These are phyloP conservation scores for Metschnikowia hibisci DNA, from an alignment of 805 yeast genomes.

Conservation along the genomic window DNA sequence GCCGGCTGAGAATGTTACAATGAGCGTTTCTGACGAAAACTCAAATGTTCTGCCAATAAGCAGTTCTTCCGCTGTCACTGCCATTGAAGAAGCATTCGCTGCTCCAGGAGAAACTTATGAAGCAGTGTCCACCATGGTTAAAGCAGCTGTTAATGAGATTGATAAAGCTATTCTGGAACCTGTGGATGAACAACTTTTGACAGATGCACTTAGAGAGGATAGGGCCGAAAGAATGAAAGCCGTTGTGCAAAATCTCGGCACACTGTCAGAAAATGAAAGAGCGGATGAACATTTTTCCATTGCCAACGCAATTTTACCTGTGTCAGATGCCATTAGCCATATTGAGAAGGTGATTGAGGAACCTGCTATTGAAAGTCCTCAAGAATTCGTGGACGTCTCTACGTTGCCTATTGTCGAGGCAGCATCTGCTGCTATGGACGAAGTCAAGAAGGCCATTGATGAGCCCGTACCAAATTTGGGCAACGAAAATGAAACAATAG, in stretches of 20 bases:
- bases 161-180: slow-evolving; percentile 3
- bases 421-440: background rate
- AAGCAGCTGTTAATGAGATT: background rate
- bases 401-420: background rate
- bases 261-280: background rate
- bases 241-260: background rate
- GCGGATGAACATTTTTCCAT: background rate
- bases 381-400: background rate
- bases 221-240: background rate
- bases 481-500: background rate
- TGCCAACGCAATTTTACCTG: background rate
- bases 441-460: background rate
- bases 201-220: background rate
- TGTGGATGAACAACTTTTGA: background rate
- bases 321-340: background rate
- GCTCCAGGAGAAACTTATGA: background rate
- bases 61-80: background rate
- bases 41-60: background rate
- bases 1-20: background rate
- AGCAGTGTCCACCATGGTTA: no score
- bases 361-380: background rate
- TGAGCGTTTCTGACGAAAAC: background rate
- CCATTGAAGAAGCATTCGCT: background rate
- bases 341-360: background rate
- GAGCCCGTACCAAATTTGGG: background rate